A percentile compares a stretch with the other conserved stretches of the same genome.
Conservation (phyloP, 140 eudicot species). For the Ambrosia hybrid region DNA sequence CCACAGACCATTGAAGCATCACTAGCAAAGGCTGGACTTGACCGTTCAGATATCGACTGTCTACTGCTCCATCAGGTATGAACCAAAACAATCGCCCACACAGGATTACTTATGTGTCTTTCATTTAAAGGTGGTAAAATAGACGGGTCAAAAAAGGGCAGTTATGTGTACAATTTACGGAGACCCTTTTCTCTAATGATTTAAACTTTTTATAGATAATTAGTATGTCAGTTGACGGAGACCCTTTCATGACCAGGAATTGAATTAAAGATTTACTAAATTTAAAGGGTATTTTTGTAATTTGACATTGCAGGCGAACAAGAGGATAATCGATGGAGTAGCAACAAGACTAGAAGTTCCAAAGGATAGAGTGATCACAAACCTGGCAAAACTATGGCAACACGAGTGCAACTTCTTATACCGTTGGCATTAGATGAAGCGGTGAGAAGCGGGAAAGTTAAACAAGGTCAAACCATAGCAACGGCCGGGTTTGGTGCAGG, state of each 20-base stretch:
- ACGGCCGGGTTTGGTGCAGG: slow-evolving; percentile 97
- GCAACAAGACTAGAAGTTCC: slow-evolving; percentile 79
- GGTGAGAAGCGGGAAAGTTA: slow-evolving; percentile 84
- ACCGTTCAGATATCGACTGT: slow-evolving; percentile 73
- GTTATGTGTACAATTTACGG: neutral
- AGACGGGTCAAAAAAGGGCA: neutral
- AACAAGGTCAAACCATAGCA: slow-evolving; percentile 79
- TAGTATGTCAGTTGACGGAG: neutral
- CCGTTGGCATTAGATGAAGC: slow-evolving; percentile 96
- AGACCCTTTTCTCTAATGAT: neutral
- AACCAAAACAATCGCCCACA: neutral
- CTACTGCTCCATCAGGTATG: slow-evolving; percentile 90
- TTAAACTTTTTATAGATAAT: neutral
- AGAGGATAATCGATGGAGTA: slow-evolving; percentile 87
- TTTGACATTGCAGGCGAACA: slow-evolving; percentile 67
- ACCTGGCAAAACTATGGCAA: slow-evolving; percentile 84
- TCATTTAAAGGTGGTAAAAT: neutral
- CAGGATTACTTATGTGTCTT: no score
- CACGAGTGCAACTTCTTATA: slow-evolving; percentile 93
- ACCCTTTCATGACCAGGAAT: neutral
- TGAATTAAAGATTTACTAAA: neutral
- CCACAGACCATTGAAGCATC: slow-evolving; percentile 83
- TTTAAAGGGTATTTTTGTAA: neutral
- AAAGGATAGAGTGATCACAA: slow-evolving; percentile 75
- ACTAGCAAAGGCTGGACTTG: slow-evolving; percentile 74